A percentile compares a stretch with the other conserved stretches of the same genome.
Conservation (phyloP, 2,329 filamentous ascomycete genomes). For the Fusarium luffae region DNA sequence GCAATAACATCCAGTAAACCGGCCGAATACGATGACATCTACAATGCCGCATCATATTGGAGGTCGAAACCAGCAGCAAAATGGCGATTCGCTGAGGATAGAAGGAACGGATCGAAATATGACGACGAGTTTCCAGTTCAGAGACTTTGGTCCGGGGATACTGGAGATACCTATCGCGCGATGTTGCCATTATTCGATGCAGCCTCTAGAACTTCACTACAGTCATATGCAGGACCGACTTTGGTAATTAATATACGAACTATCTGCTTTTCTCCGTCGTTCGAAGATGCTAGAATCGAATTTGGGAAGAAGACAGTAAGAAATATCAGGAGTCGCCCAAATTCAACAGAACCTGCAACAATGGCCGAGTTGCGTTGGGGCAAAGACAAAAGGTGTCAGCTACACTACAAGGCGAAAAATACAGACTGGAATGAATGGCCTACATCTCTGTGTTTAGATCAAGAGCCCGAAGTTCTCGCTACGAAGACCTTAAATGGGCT, state of each 20-base stretch:
- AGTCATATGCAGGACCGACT: neutral
- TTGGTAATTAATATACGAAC: neutral
- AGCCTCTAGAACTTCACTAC: neutral
- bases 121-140: too few species aligned
- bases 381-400: too few species aligned
- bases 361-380: too few species aligned
- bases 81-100: constrained; percentile 17
- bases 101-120: too few species aligned
- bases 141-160: neutral
- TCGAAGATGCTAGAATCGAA: neutral
- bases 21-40: neutral
- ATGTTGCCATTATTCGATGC: neutral
- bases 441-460: too few species aligned
- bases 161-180: constrained; percentile 9
- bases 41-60: neutral
- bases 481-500: too few species aligned
- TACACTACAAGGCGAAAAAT: too few species aligned
- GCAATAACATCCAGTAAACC: too few species aligned
- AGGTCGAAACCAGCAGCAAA: neutral
- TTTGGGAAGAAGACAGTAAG: neutral
- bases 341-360: too few species aligned
- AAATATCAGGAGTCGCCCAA: neutral
- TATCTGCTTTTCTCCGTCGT: neutral
- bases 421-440: too few species aligned
- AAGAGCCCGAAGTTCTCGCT: accelerated